Base-by-base conservation (phyloP, 805 yeast species). In the baker's yeast (Saccharomyces cerevisiae) region DNA sequence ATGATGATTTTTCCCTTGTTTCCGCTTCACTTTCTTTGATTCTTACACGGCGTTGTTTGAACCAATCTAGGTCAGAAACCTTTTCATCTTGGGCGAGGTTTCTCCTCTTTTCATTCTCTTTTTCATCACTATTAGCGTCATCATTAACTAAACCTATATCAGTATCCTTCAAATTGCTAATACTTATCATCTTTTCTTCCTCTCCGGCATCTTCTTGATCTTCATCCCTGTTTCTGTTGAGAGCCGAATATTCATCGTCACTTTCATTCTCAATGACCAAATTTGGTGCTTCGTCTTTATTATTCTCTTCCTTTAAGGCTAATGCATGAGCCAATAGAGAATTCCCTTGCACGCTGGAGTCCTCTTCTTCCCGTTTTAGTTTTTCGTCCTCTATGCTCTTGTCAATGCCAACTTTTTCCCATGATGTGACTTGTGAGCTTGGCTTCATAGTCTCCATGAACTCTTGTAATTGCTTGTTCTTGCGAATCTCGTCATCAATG, bases 31-130 rank as follows among this genome's bases (percentile, higher is more conserved):
- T 69, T 46, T 83, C 89, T 58, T 73, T 78, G 55, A 91, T 87
- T 66, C 94, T 80, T 24, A 78, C 80, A 69, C 94, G 79, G 68
- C 87, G 82, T 61, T 78, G 79, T 63, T 83, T 82, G 56, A 91
- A 77, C 98, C 98, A 91, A 54, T 91, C 96, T 51, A 87, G 70
- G 72, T 91, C 96, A 13, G 90, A 78, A 13, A 87, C 76, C 13
- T 62, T 71, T 54, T 78, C 81, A 60, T 81, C 80, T 36, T 71
- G 71, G 6, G 80, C 82, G 3, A 71, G 52, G 0, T 60, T 61
- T 2, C 57, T 60, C 9, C 55, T 65, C 11, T 57, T 62, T 24
- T 54, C 63, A 55, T 49, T 69, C 31, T 61, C 66, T 4, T 64
- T 67, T 5, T 61, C 65, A 1, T 62, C 68, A 4, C 57, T 66